Percentiles rank a stretch among this genome's conserved stretches.
Evolutionary conservation across 2,329 filamentous ascomycete species (phyloP).

Genomic region (Elsinoe perseae): DNA sequence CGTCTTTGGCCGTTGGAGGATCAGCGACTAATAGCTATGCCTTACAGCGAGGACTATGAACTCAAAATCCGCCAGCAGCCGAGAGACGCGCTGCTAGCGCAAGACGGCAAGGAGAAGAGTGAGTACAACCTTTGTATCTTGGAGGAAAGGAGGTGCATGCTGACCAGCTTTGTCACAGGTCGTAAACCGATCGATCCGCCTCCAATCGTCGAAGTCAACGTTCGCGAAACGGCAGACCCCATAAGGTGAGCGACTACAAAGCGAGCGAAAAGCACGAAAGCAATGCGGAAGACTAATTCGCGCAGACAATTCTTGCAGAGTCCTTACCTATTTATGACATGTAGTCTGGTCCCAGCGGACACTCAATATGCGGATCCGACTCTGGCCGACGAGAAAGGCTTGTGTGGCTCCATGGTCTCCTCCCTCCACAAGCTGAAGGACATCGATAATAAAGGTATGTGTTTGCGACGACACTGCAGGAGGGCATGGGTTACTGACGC

Average conservation of each 20-base stretch:
- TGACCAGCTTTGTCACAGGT: constrained; percentile 41
- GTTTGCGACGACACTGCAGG: not conserved
- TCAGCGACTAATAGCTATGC: not conserved
- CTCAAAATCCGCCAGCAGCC: constrained; percentile 60
- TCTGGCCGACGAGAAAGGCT: constrained; percentile 36
- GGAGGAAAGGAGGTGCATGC: constrained; percentile 4
- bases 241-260: constrained; percentile 47
- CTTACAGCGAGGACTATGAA: constrained; percentile 46
- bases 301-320: constrained; percentile 54
- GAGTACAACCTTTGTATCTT: constrained; percentile 22
- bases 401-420: constrained; percentile 68
- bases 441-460: constrained; percentile 54
- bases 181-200: constrained; percentile 85
- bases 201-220: constrained; percentile 67
- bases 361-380: constrained; percentile 39
- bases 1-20: constrained; percentile 14
- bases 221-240: constrained; percentile 43
- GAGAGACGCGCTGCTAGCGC: constrained; percentile 56
- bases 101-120: constrained; percentile 68
- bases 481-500: constrained; percentile 7
- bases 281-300: constrained; percentile 17
- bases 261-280: not conserved
- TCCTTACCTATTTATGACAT: constrained; percentile 57
- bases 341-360: constrained; percentile 46
- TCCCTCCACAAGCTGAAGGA: constrained; percentile 79